phyloP scores from a whole-genome alignment of 2,329 filamentous ascomycete genomes.

The Sclerotinia minor region DNA sequence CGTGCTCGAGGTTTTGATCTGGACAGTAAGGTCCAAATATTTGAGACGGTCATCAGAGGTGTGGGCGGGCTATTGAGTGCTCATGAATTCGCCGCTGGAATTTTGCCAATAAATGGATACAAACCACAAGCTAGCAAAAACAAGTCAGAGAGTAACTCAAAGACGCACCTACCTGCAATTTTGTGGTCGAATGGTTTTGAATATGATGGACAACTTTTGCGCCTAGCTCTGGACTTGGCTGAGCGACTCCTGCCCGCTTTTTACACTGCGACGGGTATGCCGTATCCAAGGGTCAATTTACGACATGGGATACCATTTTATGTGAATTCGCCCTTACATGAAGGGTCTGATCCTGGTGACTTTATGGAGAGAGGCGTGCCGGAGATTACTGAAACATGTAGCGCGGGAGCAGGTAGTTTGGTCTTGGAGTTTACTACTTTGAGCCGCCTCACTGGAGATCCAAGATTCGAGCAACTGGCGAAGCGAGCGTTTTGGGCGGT shows the following conservation, averaged over 20 bases:
- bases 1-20: slow-evolving; percentile 83
- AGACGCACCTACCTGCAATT: slow-evolving; percentile 54
- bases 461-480: slow-evolving; percentile 82
- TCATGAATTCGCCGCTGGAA: slow-evolving; percentile 88
- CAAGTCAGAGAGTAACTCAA: slow-evolving; percentile 23
- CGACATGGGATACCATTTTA: slow-evolving; percentile 92
- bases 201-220: slow-evolving; percentile 86
- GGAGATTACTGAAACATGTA: slow-evolving; percentile 95
- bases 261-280: slow-evolving; percentile 84
- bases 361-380: slow-evolving; percentile 37
- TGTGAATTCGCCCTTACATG: slow-evolving; percentile 76
- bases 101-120: slow-evolving; percentile 83
- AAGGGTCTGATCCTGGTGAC: slow-evolving; percentile 50
- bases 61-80: slow-evolving; percentile 88
- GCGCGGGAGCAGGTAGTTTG: slow-evolving; percentile 91
- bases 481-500: slow-evolving; percentile 97
- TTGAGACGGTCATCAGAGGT: slow-evolving; percentile 94
- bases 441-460: slow-evolving; percentile 82
- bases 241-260: slow-evolving; percentile 87
- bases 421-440: slow-evolving; percentile 91
- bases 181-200: slow-evolving; percentile 73
- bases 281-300: slow-evolving; percentile 92
- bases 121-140: slow-evolving; percentile 46
- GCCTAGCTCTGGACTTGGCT: slow-evolving; percentile 84
- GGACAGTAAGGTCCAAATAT: slow-evolving; percentile 97